Evolutionary conservation across 73 alveolate species (phyloP).

Genomic region (Paramecium primaurelia): DNA sequence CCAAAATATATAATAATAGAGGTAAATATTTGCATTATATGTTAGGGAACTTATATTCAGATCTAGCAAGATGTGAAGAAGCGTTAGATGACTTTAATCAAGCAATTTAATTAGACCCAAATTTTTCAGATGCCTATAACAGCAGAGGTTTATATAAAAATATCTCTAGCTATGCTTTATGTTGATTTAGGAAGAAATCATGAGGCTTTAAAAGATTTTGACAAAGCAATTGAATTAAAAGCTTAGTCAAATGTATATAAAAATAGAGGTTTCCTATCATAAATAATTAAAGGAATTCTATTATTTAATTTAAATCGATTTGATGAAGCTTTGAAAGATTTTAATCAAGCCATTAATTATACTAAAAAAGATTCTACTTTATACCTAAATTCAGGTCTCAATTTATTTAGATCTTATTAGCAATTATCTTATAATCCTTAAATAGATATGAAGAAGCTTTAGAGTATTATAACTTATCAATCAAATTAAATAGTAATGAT

Average conservation of each 20-base stretch:
- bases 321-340: conserved; percentile 6
- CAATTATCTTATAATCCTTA: not conserved
- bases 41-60: not conserved
- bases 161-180: not conserved
- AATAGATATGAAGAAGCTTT: not conserved
- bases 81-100: not conserved
- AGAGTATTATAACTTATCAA: not conserved
- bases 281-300: not conserved
- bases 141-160: not conserved
- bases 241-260: not conserved
- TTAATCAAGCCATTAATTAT: not conserved
- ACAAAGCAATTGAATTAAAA: not conserved
- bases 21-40: not conserved
- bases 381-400: not conserved
- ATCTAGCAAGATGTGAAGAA: not conserved
- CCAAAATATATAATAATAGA: not conserved
- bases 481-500: not conserved
- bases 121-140: not conserved
- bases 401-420: not conserved
- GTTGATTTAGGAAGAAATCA: not conserved
- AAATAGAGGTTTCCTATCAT: not conserved
- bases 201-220: not conserved
- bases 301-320: not conserved
- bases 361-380: not conserved
- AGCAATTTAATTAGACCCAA: not conserved